Conservation (phyloP, 192 early-diverging fungal genomes). For the Coemansia sp. region DNA sequence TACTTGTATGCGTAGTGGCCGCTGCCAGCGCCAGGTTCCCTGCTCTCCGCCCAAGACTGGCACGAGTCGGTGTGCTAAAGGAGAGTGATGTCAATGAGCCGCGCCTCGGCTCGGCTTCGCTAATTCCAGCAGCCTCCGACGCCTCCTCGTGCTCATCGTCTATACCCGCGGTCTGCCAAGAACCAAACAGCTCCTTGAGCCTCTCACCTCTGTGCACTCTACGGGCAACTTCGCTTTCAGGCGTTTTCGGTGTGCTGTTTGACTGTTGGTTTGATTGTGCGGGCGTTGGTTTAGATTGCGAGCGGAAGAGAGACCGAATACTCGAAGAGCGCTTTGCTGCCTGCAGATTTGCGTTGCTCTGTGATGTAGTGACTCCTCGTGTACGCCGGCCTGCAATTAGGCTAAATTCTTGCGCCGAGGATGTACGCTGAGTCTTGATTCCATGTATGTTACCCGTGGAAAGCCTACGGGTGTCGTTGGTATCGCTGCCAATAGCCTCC, state of each 20-base stretch:
- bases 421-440: not conserved
- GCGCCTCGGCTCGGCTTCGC: conserved; percentile 6
- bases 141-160: not conserved
- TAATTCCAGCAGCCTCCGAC: not conserved
- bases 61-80: conserved; percentile 36
- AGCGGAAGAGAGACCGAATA: conserved; percentile 34
- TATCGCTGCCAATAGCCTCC: not conserved
- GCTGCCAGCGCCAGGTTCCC: not conserved
- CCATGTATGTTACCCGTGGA: conserved; percentile 1
- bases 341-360: conserved; percentile 9
- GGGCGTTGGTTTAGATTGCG: conserved; percentile 7
- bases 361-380: conserved; percentile 8
- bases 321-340: conserved; percentile 17
- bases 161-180: conserved; percentile 14
- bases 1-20: conserved; percentile 6
- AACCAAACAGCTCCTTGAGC: conserved; percentile 40
- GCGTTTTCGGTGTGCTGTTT: not conserved
- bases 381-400: conserved; percentile 2
- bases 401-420: not conserved
- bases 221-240: conserved; percentile 22
- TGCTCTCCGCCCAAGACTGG: conserved; percentile 15
- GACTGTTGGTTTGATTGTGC: conserved; percentile 1
- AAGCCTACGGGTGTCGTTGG: not conserved
- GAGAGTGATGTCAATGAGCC: conserved; percentile 35
- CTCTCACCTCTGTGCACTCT: conserved; percentile 37